phyloP scores from a whole-genome alignment of 1,284 basidiomycete genomes.

The Apiotrichum montevideense region DNA sequence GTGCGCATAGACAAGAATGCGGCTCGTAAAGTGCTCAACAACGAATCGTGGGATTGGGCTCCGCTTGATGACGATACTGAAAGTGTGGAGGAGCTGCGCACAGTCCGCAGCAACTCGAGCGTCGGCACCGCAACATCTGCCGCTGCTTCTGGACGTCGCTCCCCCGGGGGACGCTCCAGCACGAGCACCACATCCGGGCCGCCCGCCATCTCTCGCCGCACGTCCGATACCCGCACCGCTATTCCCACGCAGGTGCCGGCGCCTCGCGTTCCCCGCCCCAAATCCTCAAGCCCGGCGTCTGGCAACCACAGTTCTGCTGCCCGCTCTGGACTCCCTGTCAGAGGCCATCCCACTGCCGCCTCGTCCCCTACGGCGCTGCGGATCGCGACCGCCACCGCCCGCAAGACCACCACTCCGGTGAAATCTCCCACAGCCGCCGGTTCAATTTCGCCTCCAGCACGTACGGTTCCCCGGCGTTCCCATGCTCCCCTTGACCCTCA shows the following conservation, averaged over 20 bases:
- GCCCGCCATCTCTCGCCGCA: background rate
- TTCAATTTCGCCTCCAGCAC: conserved; percentile 9
- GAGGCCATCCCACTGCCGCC: background rate
- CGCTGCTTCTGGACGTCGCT: conserved; percentile 1
- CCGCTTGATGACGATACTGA: conserved; percentile 7
- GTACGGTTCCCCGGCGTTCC: conserved; percentile 24
- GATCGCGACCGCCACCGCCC: background rate
- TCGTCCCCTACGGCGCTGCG: background rate
- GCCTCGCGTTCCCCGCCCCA: background rate
- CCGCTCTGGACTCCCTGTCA: background rate
- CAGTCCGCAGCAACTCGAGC: conserved; percentile 24
- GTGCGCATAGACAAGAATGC: conserved; percentile 18
- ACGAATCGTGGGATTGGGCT: conserved; percentile 14
- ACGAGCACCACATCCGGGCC: background rate
- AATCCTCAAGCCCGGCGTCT: background rate
- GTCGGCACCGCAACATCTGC: conserved; percentile 13
- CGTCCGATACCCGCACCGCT: background rate
- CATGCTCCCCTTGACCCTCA: conserved; percentile 59
- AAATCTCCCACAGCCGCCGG: background rate
- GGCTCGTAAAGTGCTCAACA: conserved; percentile 7
- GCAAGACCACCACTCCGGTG: background rate
- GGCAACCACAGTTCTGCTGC: background rate
- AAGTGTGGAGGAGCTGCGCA: conserved; percentile 5
- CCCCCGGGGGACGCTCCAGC: background rate
- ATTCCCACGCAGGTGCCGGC: background rate